Conservation (phyloP, 2,329 filamentous ascomycete species). For the Lecanicillium sp. region DNA sequence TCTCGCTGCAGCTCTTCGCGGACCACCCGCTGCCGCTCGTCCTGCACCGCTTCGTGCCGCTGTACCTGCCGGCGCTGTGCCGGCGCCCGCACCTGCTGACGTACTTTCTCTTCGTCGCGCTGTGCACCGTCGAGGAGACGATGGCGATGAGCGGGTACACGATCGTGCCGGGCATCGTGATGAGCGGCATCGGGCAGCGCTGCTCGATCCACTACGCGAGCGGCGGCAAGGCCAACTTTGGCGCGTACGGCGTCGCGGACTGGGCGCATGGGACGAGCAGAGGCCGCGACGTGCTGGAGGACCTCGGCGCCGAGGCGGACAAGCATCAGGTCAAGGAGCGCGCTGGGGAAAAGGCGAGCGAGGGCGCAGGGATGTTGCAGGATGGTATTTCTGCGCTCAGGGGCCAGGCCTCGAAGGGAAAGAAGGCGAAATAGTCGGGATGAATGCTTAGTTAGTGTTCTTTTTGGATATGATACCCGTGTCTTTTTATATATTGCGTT, state of each 20-base stretch:
- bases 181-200: conserved; percentile 44
- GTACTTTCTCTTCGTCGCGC: conserved; percentile 57
- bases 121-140: conserved; percentile 62
- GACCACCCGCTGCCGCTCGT: conserved; percentile 64
- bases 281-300: conserved; percentile 46
- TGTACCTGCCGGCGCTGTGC: conserved; percentile 56
- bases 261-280: conserved; percentile 53
- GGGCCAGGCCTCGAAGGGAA: conserved; percentile 21
- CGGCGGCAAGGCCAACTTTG: conserved; percentile 53
- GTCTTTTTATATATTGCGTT: background rate
- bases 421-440: background rate
- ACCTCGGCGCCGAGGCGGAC: conserved; percentile 49
- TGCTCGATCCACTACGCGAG: conserved; percentile 49
- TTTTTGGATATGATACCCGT: background rate
- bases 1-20: conserved; percentile 57
- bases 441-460: background rate
- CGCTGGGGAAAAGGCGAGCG: conserved; percentile 27
- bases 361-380: conserved; percentile 29
- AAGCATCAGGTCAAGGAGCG: conserved; percentile 47
- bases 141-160: conserved; percentile 64
- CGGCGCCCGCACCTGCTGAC: conserved; percentile 68
- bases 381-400: conserved; percentile 27
- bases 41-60: conserved; percentile 56
- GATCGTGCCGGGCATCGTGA: conserved; percentile 46
- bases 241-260: conserved; percentile 57